A percentile compares a stretch with the other conserved stretches of the same genome.
phyloP scores from a whole-genome alignment of 2,329 filamentous ascomycete genomes.

The Colletotrichum cuscutae region DNA sequence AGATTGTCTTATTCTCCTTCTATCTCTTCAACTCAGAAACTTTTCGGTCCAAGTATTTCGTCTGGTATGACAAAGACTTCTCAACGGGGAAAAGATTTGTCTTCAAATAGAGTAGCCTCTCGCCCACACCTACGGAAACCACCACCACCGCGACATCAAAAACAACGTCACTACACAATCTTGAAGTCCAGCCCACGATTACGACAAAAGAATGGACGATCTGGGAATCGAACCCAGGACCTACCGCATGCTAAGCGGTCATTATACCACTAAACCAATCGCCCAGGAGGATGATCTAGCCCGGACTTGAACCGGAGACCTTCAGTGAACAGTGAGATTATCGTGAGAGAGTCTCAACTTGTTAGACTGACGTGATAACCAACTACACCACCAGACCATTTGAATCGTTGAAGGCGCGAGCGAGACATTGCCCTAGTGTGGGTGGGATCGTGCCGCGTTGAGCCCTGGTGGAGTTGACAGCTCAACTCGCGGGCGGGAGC shows the following conservation, averaged over 20 bases:
- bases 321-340: slow-evolving; percentile 13
- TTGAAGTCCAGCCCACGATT: neutral
- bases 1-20: too few species aligned
- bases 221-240: slow-evolving; percentile 34
- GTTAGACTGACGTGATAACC: slow-evolving; percentile 62
- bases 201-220: slow-evolving; percentile 11
- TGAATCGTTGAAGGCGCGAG: neutral
- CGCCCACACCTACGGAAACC: too few species aligned
- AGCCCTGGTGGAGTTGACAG: neutral
- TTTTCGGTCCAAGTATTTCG: too few species aligned
- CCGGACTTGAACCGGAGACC: slow-evolving; percentile 35
- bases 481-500: neutral
- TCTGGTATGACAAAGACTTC: too few species aligned
- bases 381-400: slow-evolving; percentile 47
- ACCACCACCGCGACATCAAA: too few species aligned
- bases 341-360: neutral
- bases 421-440: neutral
- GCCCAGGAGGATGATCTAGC: slow-evolving; percentile 21
- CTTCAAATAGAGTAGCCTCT: too few species aligned
- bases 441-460: neutral
- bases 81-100: too few species aligned
- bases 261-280: slow-evolving; percentile 36
- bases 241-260: slow-evolving; percentile 34
- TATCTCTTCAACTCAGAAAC: too few species aligned
- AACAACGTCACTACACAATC: too few species aligned